A percentile compares a stretch with the other conserved stretches of the same genome.
Conservation (phyloP, 2,329 filamentous ascomycete genomes). For the Botrytis deweyae region DNA sequence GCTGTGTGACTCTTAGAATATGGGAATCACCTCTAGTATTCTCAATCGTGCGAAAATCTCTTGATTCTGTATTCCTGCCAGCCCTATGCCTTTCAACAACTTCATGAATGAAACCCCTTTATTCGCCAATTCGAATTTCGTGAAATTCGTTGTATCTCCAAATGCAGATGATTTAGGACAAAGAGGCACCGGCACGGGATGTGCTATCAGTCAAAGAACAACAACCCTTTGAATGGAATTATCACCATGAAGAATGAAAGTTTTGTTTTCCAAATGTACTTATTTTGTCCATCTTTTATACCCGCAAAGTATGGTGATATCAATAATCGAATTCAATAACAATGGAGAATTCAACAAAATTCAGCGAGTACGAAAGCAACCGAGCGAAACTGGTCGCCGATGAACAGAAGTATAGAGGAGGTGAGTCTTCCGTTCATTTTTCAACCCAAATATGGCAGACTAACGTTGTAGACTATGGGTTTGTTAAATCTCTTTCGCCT, state of each 20-base stretch:
- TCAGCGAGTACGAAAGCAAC: background rate
- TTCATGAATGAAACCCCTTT: background rate
- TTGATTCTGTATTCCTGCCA: background rate
- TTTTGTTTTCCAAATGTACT: background rate
- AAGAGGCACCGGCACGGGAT: background rate
- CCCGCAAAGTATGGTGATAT: too few relatives aligned
- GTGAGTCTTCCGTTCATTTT: background rate
- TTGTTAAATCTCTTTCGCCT: constrained; percentile 70
- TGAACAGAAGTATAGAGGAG: background rate
- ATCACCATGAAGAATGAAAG: too few relatives aligned
- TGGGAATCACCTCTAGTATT: too few relatives aligned
- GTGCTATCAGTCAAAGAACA: background rate
- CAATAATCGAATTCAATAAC: background rate
- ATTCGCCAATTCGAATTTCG: background rate
- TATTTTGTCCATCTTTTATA: background rate
- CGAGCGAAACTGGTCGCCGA: background rate
- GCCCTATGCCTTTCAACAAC: background rate
- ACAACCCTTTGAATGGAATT: too few relatives aligned
- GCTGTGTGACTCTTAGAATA: background rate
- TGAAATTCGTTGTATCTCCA: background rate
- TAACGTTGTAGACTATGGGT: constrained; percentile 56
- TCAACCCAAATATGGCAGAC: background rate
- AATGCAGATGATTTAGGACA: background rate
- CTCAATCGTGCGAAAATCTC: background rate
- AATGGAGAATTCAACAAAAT: background rate